Evolutionary conservation across 108 stramenopile species (phyloP), one percentile per base, ranked within the genome.

Genomic region (Pelagomonas calceolata): DNA sequence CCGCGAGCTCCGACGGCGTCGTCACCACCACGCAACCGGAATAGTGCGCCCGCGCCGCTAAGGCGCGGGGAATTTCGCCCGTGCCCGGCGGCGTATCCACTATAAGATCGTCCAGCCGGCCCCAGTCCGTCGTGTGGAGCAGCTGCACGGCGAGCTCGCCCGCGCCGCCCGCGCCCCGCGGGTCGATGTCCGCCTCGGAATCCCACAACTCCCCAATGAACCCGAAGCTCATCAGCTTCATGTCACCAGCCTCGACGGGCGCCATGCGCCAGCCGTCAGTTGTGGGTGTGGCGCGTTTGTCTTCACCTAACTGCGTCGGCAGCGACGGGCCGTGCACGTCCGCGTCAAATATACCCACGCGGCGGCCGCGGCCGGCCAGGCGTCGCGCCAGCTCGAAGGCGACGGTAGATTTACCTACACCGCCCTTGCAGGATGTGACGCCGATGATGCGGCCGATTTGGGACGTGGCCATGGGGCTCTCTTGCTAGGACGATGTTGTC

Each of bases 11-110:
- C 66, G 85, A 84, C 30, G 88, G 88, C 43, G 88, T 87, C 17
- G 86, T 86, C 31, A 89, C 88, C n/a, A 89, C 72, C 31, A 89
- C 88, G 15, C 81, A 80, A 29, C 79, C 85, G 21, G 79, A 75
- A 32, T 87, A 43, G 29, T 69, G 33, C 32, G 84, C 66, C 32
- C 80, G 63, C 78, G 87, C 86, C 16, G 81, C 79, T 32, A 89
- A 71, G 26, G 86, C 86, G 60, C 87, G 81, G 43, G 82, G 82
- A 30, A 89, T 81, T 66, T 89, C 88, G 30, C 88, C 88, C 35
- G 88, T 89, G 26, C 88, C 88, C 30, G 75, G 88, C 9, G 88
- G 88, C 88, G 87, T 88, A 74, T 88, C 88, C 34, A 88, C 51
- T 18, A 88, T 63, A 10, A 88, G 73, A 60, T 82, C 79, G 76